Conservation (phyloP, 495 filamentous ascomycete genomes). For the Podospora australis region DNA sequence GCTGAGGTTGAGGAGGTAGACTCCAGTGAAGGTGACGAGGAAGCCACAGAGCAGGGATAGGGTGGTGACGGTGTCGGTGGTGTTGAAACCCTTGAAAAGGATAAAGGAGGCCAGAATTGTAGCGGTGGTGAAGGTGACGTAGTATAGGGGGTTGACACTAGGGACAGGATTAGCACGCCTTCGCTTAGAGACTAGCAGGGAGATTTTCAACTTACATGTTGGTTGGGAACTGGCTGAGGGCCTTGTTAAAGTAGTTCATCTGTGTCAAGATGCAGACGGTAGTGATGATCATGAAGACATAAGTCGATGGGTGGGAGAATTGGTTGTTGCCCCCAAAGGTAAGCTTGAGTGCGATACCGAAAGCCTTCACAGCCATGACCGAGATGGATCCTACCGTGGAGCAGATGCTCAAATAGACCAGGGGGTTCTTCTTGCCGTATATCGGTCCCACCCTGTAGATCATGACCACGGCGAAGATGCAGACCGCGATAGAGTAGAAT, state of each 20-base stretch:
- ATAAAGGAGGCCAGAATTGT: constrained; percentile 95
- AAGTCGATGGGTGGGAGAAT: constrained; percentile 86
- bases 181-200: too few species aligned
- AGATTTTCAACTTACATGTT: constrained; percentile 66
- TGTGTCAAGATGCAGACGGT: constrained; percentile 91
- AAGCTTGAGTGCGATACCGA: constrained; percentile 92
- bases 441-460: constrained; percentile 87
- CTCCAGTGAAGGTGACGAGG: constrained; percentile 92
- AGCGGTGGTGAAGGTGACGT: constrained; percentile 97
- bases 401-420: constrained; percentile 95
- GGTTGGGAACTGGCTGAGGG: constrained; percentile 91
- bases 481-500: constrained; percentile 69
- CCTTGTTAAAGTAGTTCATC: constrained; percentile 99
- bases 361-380: constrained; percentile 97
- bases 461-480: constrained; percentile 78
- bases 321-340: constrained; percentile 90
- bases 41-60: constrained; percentile 87
- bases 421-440: constrained; percentile 88
- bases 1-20: constrained; percentile 93
- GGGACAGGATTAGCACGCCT: too few species aligned
- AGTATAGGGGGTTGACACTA: constrained; percentile 97
- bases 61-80: constrained; percentile 85
- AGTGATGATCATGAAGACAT: constrained; percentile 92
- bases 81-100: constrained; percentile 96
- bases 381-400: constrained; percentile 93